Percentiles rank a stretch among this genome's conserved stretches.
These are phyloP conservation scores for Sclerotinia trifoliorum DNA, from an alignment of 2,329 filamentous ascomycete genomes.

Conservation along the genomic window DNA sequence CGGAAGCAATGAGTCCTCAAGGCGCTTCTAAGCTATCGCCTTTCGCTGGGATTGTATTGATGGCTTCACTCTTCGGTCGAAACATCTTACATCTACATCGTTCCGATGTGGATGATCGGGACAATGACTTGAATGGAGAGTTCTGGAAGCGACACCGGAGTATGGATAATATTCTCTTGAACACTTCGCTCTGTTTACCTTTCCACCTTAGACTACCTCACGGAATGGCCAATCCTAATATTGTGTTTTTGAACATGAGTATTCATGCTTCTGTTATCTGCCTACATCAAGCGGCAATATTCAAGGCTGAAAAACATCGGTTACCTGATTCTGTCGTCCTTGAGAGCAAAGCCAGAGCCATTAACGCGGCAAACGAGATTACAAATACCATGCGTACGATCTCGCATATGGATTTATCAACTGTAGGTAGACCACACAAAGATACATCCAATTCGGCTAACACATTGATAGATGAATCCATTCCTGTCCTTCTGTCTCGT, in stretches of 20 bases:
- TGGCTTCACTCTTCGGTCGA: slow-evolving; percentile 87
- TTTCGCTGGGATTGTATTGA: slow-evolving; percentile 76
- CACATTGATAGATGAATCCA: slow-evolving; percentile 76
- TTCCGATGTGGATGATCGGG: slow-evolving; percentile 75
- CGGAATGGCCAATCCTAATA: slow-evolving; percentile 75
- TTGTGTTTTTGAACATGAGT: slow-evolving; percentile 94
- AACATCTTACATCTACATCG: slow-evolving; percentile 91
- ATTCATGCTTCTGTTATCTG: slow-evolving; percentile 96
- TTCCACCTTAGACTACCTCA: slow-evolving; percentile 73
- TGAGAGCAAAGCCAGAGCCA: slow-evolving; percentile 90
- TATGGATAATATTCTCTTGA: slow-evolving; percentile 87
- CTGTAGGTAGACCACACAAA: slow-evolving; percentile 54
- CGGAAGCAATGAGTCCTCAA: slow-evolving; percentile 66
- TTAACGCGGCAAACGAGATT: slow-evolving; percentile 90
- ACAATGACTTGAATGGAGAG: slow-evolving; percentile 83
- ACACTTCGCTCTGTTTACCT: slow-evolving; percentile 82
- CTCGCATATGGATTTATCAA: slow-evolving; percentile 80
- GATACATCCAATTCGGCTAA: slow-evolving; percentile 11
- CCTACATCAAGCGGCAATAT: slow-evolving; percentile 96
- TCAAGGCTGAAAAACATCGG: slow-evolving; percentile 89
- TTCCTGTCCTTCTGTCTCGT: slow-evolving; percentile 96
- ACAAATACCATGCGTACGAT: slow-evolving; percentile 94
- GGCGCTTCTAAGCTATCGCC: slow-evolving; percentile 74
- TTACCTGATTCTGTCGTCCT: slow-evolving; percentile 73
- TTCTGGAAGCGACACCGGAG: slow-evolving; percentile 94